A percentile compares a stretch with the other conserved stretches of the same genome.
Conservation (phyloP, 2,329 filamentous ascomycete species). For the Hypoxylon sp. region DNA sequence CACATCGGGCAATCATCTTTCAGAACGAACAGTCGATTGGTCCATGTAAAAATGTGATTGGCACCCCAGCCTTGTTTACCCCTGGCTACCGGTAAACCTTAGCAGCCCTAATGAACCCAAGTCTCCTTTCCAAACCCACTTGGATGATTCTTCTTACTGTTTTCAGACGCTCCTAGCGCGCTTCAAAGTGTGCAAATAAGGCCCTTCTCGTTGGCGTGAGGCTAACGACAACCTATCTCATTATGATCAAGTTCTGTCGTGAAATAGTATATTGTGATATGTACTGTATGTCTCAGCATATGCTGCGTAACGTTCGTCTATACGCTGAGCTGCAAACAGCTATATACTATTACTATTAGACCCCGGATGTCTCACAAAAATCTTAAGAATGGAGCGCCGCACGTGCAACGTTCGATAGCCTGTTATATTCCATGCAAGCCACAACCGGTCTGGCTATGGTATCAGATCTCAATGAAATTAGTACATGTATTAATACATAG, state of each 20-base stretch:
- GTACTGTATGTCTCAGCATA: no score
- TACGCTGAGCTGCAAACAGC: no score
- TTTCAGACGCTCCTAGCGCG: constrained; percentile 1
- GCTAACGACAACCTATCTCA: constrained; percentile 8
- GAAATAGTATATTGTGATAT: constrained; percentile 2
- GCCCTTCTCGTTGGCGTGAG: constrained; percentile 7
- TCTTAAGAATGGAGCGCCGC: constrained; percentile 18
- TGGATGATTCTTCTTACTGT: not conserved
- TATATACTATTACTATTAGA: no score
- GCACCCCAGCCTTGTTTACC: constrained; percentile 25
- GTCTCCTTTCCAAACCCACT: constrained; percentile 15
- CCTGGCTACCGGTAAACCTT: constrained; percentile 32
- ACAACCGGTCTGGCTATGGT: constrained; percentile 12
- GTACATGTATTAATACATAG: no score
- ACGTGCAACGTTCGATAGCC: constrained; percentile 30
- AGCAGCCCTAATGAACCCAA: constrained; percentile 16
- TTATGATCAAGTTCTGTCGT: constrained; percentile 9
- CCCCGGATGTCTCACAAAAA: constrained; percentile 19
- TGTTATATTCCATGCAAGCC: no score
- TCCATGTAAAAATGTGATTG: constrained; percentile 34
- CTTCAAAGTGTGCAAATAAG: constrained; percentile 11
- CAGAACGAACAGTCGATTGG: constrained; percentile 17
- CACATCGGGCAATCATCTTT: constrained; percentile 27
- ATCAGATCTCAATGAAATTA: no score
- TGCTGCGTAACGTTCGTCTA: no score